Percentiles rank a stretch among this genome's conserved stretches.
These are phyloP conservation scores for Fusarium sp. DNA, from an alignment of 2,329 filamentous ascomycete genomes.

Conservation along the genomic window DNA sequence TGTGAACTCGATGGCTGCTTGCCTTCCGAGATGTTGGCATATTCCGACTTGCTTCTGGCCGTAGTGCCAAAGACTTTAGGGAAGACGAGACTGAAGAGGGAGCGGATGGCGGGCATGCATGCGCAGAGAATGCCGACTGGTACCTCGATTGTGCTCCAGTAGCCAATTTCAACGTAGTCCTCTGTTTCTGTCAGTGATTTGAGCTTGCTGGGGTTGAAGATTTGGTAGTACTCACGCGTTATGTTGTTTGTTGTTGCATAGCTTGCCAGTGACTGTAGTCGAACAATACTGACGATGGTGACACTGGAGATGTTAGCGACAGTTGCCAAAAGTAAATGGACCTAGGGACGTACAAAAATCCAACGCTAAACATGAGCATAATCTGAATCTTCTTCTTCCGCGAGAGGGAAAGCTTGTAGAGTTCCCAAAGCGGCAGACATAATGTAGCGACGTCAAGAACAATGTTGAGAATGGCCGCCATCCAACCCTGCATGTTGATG, in stretches of 20 bases:
- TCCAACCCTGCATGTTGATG: conserved; percentile 60
- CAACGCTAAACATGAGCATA: conserved; percentile 26
- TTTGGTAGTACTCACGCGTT: conserved; percentile 3
- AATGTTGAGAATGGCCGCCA: conserved; percentile 62
- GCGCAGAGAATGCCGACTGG: conserved; percentile 47
- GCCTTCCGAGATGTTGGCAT: conserved; percentile 26
- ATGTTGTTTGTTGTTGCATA: conserved; percentile 25
- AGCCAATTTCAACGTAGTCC: conserved; percentile 41
- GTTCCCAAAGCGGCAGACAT: conserved; percentile 7
- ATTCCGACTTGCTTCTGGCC: conserved; percentile 12
- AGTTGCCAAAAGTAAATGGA: too few relatives aligned
- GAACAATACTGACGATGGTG: conserved; percentile 16
- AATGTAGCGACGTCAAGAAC: conserved; percentile 54
- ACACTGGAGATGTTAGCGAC: conserved; percentile 4
- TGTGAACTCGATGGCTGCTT: background rate
- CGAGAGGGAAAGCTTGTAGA: conserved; percentile 11
- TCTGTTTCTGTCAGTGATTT: conserved; percentile 16
- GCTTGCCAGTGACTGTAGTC: conserved; percentile 10
- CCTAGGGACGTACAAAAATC: conserved; percentile 8
- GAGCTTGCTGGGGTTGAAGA: fast-evolving
- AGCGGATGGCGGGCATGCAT: conserved; percentile 44
- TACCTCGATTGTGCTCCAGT: conserved; percentile 48
- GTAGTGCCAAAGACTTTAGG: conserved; percentile 32
- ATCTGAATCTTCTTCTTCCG: conserved; percentile 21
- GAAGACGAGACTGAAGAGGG: conserved; percentile 29